Base-by-base conservation (phyloP, 1,284 basidiomycete genomes). In the Ganoderma boninense region DNA sequence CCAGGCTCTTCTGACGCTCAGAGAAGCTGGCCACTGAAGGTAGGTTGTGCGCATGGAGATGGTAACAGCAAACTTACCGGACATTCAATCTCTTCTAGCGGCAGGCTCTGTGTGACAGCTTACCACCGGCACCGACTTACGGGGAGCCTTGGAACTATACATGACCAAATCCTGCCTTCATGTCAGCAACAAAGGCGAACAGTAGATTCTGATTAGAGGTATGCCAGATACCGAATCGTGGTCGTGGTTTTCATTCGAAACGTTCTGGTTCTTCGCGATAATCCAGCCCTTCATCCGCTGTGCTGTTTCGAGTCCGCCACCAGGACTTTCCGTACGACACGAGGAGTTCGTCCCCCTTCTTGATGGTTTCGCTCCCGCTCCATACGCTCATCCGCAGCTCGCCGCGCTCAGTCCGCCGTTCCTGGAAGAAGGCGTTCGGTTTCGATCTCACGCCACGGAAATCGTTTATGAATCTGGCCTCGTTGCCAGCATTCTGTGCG, bases 241-340 rank as follows among this genome's bases (percentile, higher is more conserved):
- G 23, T 62, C 11, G 40, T 40, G 60, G 35, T 61, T 40, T 43
- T 61, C 60, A 61, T n/a, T 61, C 14, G 35, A 38, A 60, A 40
- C 18, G 13, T 42, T 23, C 40, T 40, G 8, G 59, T 42, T 8
- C 23, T 29, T 35, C 20, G n/a, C 10, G 8, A n/a, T 13, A 43
- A 7, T 62, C 60, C 11, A 43, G n/a, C 18, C 38, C 59, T 23
- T 26, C 38, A 14, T 4, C 13, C 49, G 20, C 54, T 59, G 23
- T 32, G 23, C 44, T 67, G 16, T 46, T 65, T 35, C 89, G 84
- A 62, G 86, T 86, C 32, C 80, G 82, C 96, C 96, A 97, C 90
- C 93, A 97, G n/a, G 88, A 87, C 77, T 97, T 97, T n/a, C 96
- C 96, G 78, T 98, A 98, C 29, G 92, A 95, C 43, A 97, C 93